A percentile compares a stretch with the other conserved stretches of the same genome.
Conservation (phyloP, 495 filamentous ascomycete genomes). For the Trichoderma gamsii region DNA sequence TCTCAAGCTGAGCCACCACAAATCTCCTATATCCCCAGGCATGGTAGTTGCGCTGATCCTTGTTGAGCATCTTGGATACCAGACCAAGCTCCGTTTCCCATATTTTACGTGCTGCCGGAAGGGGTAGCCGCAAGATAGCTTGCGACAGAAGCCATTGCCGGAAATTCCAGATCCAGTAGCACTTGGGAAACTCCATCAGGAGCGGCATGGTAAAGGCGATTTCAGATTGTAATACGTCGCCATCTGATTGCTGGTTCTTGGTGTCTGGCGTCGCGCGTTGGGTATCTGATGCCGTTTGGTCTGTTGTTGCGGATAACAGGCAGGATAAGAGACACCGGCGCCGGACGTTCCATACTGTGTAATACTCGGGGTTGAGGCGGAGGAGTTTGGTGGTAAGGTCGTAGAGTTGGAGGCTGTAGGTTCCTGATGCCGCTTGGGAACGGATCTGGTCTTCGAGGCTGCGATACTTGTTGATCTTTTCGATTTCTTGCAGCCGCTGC, state of each 20-base stretch:
- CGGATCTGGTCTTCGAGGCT: conserved; percentile 62
- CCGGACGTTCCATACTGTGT: conserved; percentile 96
- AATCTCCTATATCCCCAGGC: conserved; percentile 88
- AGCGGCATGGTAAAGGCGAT: conserved; percentile 76
- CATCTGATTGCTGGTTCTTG: conserved; percentile 24
- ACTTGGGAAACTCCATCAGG: conserved; percentile 82
- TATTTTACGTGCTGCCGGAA: conserved; percentile 48
- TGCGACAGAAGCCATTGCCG: conserved; percentile 79
- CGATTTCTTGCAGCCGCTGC: conserved; percentile 59
- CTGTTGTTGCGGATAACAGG: conserved; percentile 41
- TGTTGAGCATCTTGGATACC: conserved; percentile 75
- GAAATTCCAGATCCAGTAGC: conserved; percentile 99
- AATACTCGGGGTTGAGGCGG: conserved; percentile 89
- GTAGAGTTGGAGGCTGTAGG: conserved; percentile 62
- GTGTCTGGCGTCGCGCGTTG: conserved; percentile 38
- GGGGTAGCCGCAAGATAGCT: conserved; percentile 55
- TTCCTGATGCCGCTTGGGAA: conserved; percentile 43
- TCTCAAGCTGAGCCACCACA: conserved; percentile 65
- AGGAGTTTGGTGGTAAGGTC: conserved; percentile 74
- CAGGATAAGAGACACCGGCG: conserved; percentile 58
- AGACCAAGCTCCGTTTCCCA: conserved; percentile 82
- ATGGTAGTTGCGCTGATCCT: conserved; percentile 91
- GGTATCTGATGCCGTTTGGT: conserved; percentile 50
- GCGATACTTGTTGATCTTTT: conserved; percentile 73
- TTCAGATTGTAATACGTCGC: conserved; percentile 50